Conservation (phyloP, 1,139 yeast species). For the Scheffersomyces illinoinensis region DNA sequence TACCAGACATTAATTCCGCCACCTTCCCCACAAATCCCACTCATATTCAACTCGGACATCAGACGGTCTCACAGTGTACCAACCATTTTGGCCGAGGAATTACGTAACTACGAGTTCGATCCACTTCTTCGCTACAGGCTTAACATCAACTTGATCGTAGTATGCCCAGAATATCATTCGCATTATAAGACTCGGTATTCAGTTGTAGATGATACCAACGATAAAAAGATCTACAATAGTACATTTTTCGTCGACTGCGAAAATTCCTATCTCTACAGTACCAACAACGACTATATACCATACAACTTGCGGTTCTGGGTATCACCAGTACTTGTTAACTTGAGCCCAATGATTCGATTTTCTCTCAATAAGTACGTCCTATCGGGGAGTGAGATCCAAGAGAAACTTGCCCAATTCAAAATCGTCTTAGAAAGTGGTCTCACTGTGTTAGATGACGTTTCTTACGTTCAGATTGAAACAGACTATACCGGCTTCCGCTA, state of each 20-base stretch:
- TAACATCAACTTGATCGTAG: constrained; percentile 29
- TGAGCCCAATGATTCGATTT: constrained; percentile 14
- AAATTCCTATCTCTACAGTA: constrained; percentile 25
- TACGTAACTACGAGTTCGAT: constrained; percentile 10
- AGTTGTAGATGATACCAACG: not conserved
- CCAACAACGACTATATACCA: constrained; percentile 36
- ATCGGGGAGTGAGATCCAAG: constrained; percentile 8
- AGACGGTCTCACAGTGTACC: not conserved
- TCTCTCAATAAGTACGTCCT: constrained; percentile 9
- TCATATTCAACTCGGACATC: constrained; percentile 15
- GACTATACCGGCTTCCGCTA: constrained; percentile 50
- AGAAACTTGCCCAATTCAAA: constrained; percentile 3
- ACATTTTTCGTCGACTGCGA: constrained; percentile 30
- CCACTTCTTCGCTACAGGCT: constrained; percentile 15
- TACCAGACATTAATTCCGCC: constrained; percentile 36
- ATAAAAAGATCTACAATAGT: constrained; percentile 3
- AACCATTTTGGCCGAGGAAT: constrained; percentile 20
- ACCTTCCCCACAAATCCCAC: constrained; percentile 25
- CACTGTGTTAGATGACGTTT: constrained; percentile 8
- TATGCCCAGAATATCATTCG: constrained; percentile 22
- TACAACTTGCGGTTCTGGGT: constrained; percentile 38
- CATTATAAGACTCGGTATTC: constrained; percentile 10
- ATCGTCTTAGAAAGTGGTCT: not conserved
- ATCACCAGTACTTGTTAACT: constrained; percentile 34
- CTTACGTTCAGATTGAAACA: constrained; percentile 10